A percentile compares a stretch with the other conserved stretches of the same genome.
phyloP scores from a whole-genome alignment of 202 grass and related monocot species.

The Cymbopogon flexuosus region DNA sequence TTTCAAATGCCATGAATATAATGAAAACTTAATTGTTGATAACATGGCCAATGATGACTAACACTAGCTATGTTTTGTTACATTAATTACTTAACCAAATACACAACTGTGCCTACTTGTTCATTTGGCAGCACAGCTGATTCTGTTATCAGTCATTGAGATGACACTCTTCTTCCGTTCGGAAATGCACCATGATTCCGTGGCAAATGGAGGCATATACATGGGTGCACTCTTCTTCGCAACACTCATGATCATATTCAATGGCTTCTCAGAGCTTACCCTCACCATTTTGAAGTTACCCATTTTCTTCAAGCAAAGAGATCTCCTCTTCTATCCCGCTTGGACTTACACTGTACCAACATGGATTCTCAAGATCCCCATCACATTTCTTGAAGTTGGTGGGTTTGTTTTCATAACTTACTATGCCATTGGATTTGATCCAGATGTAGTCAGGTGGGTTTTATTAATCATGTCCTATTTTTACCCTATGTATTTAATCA shows the following conservation, averaged over 20 bases:
- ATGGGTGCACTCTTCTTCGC: conserved; percentile 50
- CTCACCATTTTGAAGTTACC: conserved; percentile 51
- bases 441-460: conserved; percentile 43
- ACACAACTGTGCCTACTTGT: background rate
- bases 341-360: conserved; percentile 40
- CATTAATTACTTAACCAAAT: background rate
- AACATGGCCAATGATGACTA: background rate
- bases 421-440: conserved; percentile 59
- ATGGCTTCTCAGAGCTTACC: conserved; percentile 58
- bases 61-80: background rate
- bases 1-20: background rate
- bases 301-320: conserved; percentile 84
- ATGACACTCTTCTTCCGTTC: conserved; percentile 8
- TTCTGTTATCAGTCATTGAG: background rate
- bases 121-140: background rate
- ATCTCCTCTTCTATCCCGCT: conserved; percentile 48
- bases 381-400: conserved; percentile 44
- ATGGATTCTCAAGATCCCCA: too few relatives aligned
- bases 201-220: conserved; percentile 35
- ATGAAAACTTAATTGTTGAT: background rate
- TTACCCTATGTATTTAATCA: background rate
- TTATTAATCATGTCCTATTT: background rate
- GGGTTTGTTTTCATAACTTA: conserved; percentile 48
- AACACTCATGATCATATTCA: conserved; percentile 39
- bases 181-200: conserved; percentile 29